Conservation (phyloP, 1,284 basidiomycete genomes). For the Xanthoconium separans region DNA sequence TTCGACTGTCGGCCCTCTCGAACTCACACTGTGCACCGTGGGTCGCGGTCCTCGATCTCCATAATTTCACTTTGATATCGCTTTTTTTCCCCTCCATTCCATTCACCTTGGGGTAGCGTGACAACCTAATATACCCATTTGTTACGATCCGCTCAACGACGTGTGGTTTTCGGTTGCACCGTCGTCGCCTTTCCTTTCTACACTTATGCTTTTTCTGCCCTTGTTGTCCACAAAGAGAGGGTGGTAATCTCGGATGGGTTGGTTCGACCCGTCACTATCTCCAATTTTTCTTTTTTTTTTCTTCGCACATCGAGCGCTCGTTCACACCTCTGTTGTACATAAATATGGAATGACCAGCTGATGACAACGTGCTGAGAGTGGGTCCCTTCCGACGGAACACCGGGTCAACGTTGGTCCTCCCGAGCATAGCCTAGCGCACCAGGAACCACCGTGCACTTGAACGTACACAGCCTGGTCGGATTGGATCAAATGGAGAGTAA, state of each 20-base stretch:
- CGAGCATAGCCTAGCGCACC: no score
- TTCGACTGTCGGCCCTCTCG: not conserved
- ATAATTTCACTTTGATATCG: slow-evolving; percentile 2
- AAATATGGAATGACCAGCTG: slow-evolving; percentile 15
- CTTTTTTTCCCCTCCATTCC: slow-evolving; percentile 1
- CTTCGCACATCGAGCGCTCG: not conserved
- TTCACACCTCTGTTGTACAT: slow-evolving; percentile 20
- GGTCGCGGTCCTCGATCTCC: slow-evolving; percentile 10
- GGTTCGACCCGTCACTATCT: not conserved
- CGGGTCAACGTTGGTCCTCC: not conserved
- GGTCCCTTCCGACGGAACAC: not conserved
- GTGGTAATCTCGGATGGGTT: slow-evolving; percentile 1
- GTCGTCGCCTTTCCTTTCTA: slow-evolving; percentile 6
- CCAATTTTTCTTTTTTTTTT: not conserved
- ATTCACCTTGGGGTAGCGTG: slow-evolving; percentile 17
- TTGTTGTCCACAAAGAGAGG: not conserved
- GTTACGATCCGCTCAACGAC: slow-evolving; percentile 35
- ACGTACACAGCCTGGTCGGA: not conserved
- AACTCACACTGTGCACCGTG: not conserved
- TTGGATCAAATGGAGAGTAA: not conserved
- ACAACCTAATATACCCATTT: slow-evolving; percentile 34
- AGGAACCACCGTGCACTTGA: not conserved
- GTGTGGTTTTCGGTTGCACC: slow-evolving; percentile 10
- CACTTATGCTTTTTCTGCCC: not conserved
- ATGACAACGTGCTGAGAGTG: not conserved